These are phyloP conservation scores for Cladosporium austrohemisphaericum DNA, from an alignment of 2,329 filamentous ascomycete genomes.

Conservation along the genomic window DNA sequence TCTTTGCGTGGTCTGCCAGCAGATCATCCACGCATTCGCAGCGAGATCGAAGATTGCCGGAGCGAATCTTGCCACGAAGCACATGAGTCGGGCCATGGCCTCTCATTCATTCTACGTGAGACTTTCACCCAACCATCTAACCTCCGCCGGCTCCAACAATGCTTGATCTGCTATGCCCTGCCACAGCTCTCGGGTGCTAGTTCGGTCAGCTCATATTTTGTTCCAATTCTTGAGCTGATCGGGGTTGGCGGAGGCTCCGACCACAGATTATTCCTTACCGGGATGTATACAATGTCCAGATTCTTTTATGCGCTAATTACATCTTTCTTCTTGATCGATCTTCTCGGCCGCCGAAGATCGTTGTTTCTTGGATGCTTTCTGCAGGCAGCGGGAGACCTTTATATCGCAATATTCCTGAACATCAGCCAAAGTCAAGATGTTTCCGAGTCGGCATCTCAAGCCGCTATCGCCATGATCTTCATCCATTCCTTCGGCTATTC, in stretches of 20 bases:
- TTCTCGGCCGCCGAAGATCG: slow-evolving; percentile 32
- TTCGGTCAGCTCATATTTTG: slow-evolving; percentile 43
- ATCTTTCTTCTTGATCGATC: slow-evolving; percentile 45
- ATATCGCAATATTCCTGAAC: slow-evolving; percentile 41
- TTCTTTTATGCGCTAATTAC: slow-evolving; percentile 42
- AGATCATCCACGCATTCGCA: background rate
- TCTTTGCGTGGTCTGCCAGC: slow-evolving; percentile 27
- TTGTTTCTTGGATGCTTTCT: slow-evolving; percentile 36
- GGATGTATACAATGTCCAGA: slow-evolving; percentile 45
- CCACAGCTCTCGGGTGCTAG: slow-evolving; percentile 46
- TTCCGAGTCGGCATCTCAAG: slow-evolving; percentile 32
- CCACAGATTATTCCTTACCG: slow-evolving; percentile 38
- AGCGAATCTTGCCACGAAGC: slow-evolving; percentile 16
- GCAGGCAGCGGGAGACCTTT: slow-evolving; percentile 43
- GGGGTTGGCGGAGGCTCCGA: slow-evolving; percentile 32
- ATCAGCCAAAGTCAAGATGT: slow-evolving; percentile 28
- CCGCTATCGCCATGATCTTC: slow-evolving; percentile 44
- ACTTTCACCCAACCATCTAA: slow-evolving; percentile 21
- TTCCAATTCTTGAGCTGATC: slow-evolving; percentile 41
- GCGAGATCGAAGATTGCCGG: background rate
- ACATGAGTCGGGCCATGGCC: slow-evolving; percentile 10
- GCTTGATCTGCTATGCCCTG: slow-evolving; percentile 16
- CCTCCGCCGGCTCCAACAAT: slow-evolving; percentile 19
- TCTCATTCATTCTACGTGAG: slow-evolving; percentile 16
- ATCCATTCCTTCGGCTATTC: slow-evolving; percentile 46